Base-by-base conservation (phyloP, 140 eudicot genomes). In the Ambrosia hybrid region DNA sequence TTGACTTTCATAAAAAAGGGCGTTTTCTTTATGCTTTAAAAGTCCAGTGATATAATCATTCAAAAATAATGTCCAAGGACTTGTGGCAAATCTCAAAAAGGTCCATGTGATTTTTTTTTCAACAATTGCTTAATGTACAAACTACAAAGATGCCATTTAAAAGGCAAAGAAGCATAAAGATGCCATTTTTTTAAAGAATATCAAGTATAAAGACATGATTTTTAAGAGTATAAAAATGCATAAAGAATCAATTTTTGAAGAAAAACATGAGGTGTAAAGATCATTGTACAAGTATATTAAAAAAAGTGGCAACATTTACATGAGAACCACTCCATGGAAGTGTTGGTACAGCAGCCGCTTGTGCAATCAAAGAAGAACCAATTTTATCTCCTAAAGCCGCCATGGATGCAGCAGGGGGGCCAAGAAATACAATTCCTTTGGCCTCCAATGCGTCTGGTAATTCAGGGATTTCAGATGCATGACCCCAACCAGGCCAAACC, bases 401-500 rank as follows among this genome's bases (percentile, higher is more conserved):
- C 99, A 90, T 94, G 13, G 99, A 90, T 57, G 78, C 45, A 51
- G 95, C 89, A 46, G 96, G 96, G 8, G 99, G 97, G 43, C 99
- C 99, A 7, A 94, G 90, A 88, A 94, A 94, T 73, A 90, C 60
- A 14, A 94, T 88, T 6, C 96, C 96, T 78, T 94, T 94, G 9
- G 96, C 97, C 71, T 72, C 73, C 68, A 94, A 82, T 10, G 99
- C 94, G 82, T 88, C 97, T 3, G 99, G 97, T 14, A 94, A 81
- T 81, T 94, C 99, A 16, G 99, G 99, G 51, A 84, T 94, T 81
- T 94, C 97, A 13, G 99, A 94, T 68, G 99, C 97, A 83, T 94
- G 99, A 38, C 97, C 99, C 99, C 99, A 94, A 61, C 99, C 99
- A 70, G 99, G 99, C 99, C 99, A 94, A 68, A 94, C 99, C 43